Evolutionary conservation across 352 stramenopile species (phyloP), one percentile per base, ranked within the genome.

Genomic region (Pythium guiyangense): DNA sequence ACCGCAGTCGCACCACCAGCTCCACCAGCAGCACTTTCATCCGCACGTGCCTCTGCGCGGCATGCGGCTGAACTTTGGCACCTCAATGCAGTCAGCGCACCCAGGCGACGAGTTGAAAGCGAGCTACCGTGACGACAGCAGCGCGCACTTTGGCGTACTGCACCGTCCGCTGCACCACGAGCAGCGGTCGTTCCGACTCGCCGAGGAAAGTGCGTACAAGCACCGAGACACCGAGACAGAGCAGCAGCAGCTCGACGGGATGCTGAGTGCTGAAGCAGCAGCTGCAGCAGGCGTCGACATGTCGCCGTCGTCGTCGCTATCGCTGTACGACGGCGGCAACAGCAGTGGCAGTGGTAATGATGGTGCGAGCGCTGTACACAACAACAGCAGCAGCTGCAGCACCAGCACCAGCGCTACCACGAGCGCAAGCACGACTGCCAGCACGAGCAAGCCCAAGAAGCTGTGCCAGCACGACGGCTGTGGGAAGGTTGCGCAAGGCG

Each of bases 401-500:
- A n/a, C n/a, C n/a, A n/a, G n/a, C n/a, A n/a, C n/a, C n/a, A n/a
- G n/a, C n/a, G n/a, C 14, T 6, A 25, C 6, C 20, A 26, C 40
- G 25, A 40, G n/a, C 27, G 46, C 27, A 18, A 40, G 20, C 37
- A 49, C 3, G 14, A 60, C 8, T n/a, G 43, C 9, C 35, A 46
- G 12, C 20, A 52, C 11, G 26, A 26, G 52, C 15, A 31, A 47
- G 10, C 45, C 44, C 44, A 62, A 59, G 42, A 44, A 49, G 35
- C 63, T 75, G 29, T 92, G 80, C 60, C 66, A 72, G 43, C 74
- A 76, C 31, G 62, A 73, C 10, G 61, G 62, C 18, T 90, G 80
- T 59, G 49, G 63, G 44, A 88, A 90, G 58, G 79, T 81, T 47
- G 71, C 73, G 1, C 83, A 91, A 56, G 78, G 67, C 11, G 78